phyloP scores from a whole-genome alignment of 2,329 filamentous ascomycete species.

The Elsinoe australis region DNA sequence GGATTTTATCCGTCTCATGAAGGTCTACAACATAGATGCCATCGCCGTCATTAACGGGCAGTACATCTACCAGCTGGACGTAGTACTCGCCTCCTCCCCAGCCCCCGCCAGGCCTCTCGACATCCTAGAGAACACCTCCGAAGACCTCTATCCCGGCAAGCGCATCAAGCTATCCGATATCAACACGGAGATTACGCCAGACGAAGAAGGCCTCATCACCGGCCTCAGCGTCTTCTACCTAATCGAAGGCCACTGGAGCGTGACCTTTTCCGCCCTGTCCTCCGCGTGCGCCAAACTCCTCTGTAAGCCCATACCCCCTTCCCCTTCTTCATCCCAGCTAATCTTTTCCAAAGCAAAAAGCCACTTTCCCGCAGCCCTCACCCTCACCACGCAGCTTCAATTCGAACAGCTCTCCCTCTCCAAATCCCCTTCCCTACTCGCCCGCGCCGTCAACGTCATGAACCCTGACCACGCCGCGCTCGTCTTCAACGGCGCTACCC shows the following conservation, averaged over 20 bases:
- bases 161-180: constrained; percentile 45
- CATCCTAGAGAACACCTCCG: constrained; percentile 47
- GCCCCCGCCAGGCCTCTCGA: constrained; percentile 24
- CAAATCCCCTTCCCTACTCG: constrained; percentile 36
- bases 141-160: constrained; percentile 47
- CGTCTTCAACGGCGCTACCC: constrained; percentile 16
- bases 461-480: constrained; percentile 21
- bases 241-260: constrained; percentile 62
- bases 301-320: constrained; percentile 50
- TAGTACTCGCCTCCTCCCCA: constrained; percentile 19
- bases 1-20: constrained; percentile 65
- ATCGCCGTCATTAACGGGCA: constrained; percentile 66
- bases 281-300: constrained; percentile 77
- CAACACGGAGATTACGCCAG: constrained; percentile 54
- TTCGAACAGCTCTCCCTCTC: constrained; percentile 39
- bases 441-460: constrained; percentile 35
- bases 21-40: constrained; percentile 64
- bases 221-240: constrained; percentile 79
- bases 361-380: constrained; percentile 48
- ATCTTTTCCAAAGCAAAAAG: constrained; percentile 34
- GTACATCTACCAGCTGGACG: constrained; percentile 33
- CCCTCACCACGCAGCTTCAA: constrained; percentile 45
- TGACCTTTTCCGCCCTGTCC: constrained; percentile 60
- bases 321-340: constrained; percentile 19
- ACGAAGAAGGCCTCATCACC: constrained; percentile 65